Evolutionary conservation across 2,329 filamentous ascomycete species (phyloP).

Genomic region (Leptographium wingfieldii): DNA sequence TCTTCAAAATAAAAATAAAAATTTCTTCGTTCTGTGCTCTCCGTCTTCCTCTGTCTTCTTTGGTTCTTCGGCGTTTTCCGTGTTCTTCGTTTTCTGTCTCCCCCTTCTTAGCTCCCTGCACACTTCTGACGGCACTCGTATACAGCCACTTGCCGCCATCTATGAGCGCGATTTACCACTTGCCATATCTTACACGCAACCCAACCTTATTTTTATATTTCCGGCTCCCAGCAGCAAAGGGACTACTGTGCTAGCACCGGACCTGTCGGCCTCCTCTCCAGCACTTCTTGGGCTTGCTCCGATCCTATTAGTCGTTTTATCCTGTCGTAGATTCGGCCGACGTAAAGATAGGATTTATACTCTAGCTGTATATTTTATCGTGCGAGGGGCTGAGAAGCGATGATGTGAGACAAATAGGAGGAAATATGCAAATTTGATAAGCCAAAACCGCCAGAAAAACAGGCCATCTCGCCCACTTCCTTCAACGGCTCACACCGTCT

Average conservation of each 20-base stretch:
- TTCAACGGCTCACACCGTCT: neutral
- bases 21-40: neutral
- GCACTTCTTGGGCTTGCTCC: neutral
- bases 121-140: too few relatives aligned
- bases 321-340: neutral
- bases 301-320: neutral
- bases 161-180: neutral
- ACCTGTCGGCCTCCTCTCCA: neutral
- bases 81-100: too few relatives aligned
- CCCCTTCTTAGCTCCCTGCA: too few relatives aligned
- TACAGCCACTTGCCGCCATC: too few relatives aligned
- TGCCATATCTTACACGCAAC: neutral
- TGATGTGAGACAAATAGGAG: neutral
- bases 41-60: neutral
- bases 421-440: neutral
- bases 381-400: neutral
- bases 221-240: neutral
- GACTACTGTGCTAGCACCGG: neutral
- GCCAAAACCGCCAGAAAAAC: neutral
- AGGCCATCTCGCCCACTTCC: neutral
- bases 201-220: neutral
- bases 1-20: too few relatives aligned
- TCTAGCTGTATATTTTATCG: constrained; percentile 1
- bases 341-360: neutral
- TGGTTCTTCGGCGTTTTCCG: too few relatives aligned